Conservation (phyloP, 169 alveolate genomes). For the Amoebophrya sp. region DNA sequence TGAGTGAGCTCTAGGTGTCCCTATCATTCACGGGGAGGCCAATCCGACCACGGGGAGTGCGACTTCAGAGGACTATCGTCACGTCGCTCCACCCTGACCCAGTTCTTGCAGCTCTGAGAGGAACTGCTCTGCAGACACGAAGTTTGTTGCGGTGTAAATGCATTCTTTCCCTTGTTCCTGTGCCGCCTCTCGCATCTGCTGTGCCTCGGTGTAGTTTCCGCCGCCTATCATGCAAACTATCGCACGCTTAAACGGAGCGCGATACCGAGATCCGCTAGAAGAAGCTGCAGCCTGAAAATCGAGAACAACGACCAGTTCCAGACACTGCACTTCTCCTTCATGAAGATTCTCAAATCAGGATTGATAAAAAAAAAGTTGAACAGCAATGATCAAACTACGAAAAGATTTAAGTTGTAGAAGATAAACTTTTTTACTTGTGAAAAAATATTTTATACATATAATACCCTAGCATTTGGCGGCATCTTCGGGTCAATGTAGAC, state of each 20-base stretch:
- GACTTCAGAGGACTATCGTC: no score
- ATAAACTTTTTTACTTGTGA: no score
- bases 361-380: no score
- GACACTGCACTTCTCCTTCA: no score
- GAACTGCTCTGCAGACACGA: neutral
- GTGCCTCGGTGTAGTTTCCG: neutral
- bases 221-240: conserved; percentile 11
- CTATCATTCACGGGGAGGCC: no score
- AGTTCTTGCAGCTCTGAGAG: neutral
- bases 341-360: no score
- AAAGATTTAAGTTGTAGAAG: no score
- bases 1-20: no score
- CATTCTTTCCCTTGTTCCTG: neutral
- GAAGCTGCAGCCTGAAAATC: neutral
- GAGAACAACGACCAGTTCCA: neutral
- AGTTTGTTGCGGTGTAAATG: neutral
- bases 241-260: neutral
- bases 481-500: neutral
- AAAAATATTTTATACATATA: no score
- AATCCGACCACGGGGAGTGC: no score
- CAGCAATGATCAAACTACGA: no score
- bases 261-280: neutral
- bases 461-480: neutral
- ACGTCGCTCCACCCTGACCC: no score
- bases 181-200: conserved; percentile 17